These are phyloP conservation scores for Gaeumannomyces tritici DNA, from an alignment of 2,329 filamentous ascomycete genomes.

Conservation along the genomic window DNA sequence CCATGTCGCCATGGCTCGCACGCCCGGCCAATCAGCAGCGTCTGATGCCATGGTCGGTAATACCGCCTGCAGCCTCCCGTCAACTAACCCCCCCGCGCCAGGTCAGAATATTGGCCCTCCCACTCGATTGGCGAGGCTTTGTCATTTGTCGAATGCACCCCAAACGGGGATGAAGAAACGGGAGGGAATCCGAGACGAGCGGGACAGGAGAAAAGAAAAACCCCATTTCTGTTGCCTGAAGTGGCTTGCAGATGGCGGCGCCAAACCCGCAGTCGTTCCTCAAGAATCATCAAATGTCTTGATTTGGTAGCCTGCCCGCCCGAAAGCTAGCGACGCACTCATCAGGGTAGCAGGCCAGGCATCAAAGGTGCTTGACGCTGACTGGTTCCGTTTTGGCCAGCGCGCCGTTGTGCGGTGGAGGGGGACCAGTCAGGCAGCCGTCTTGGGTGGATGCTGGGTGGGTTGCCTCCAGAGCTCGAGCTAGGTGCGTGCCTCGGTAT, in stretches of 20 bases:
- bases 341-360: too few species aligned
- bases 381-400: too few species aligned
- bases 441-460: not conserved
- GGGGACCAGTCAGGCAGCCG: not conserved
- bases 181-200: not conserved
- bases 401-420: too few species aligned
- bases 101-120: not conserved
- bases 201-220: not conserved
- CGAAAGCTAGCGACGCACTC: not conserved
- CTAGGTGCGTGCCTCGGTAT: too few species aligned
- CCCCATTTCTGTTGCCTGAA: not conserved
- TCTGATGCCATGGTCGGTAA: not conserved
- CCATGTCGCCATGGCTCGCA: not conserved
- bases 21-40: not conserved
- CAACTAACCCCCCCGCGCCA: not conserved
- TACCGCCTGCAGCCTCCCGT: not conserved
- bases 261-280: not conserved
- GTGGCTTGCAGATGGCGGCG: not conserved
- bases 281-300: too few species aligned
- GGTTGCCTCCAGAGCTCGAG: not conserved
- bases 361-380: too few species aligned
- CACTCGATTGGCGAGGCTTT: not conserved
- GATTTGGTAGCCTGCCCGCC: too few species aligned
- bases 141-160: not conserved
- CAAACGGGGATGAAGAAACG: not conserved